Percentiles rank a stretch among this genome's conserved stretches.
Conservation (phyloP, 192 early-diverging fungal genomes). For the Rhizoclosmatium globosum region DNA sequence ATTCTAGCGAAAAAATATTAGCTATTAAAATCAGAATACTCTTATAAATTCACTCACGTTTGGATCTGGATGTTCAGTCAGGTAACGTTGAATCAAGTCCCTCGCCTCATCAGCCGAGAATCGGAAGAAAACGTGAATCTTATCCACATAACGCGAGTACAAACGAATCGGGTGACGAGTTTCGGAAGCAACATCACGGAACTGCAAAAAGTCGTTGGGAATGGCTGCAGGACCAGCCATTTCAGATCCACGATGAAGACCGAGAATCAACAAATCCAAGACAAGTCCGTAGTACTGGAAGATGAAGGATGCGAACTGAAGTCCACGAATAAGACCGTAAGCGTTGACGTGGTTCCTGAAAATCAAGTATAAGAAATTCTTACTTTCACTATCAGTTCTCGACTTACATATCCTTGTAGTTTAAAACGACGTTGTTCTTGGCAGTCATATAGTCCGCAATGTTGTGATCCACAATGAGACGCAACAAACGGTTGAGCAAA, state of each 20-base stretch:
- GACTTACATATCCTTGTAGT: constrained; percentile 95
- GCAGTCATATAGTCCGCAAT: constrained; percentile 99
- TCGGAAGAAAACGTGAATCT: constrained; percentile 92
- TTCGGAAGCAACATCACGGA: constrained; percentile 89
- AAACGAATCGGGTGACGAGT: constrained; percentile 95
- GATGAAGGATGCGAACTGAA: constrained; percentile 97
- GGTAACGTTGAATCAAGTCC: constrained; percentile 94
- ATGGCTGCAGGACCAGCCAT: constrained; percentile 93
- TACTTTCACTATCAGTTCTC: not conserved
- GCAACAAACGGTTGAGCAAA: constrained; percentile 89
- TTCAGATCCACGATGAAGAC: constrained; percentile 93
- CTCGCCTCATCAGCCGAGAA: constrained; percentile 93
- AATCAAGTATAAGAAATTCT: no score
- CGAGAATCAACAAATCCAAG: constrained; percentile 92
- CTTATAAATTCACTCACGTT: constrained; percentile 55
- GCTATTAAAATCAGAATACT: constrained; percentile 3
- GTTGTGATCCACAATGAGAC: constrained; percentile 98
- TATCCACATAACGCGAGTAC: constrained; percentile 95
- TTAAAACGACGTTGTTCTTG: constrained; percentile 98
- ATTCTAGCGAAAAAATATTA: constrained; percentile 52
- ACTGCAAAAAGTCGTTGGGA: constrained; percentile 98
- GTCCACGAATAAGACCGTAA: constrained; percentile 94
- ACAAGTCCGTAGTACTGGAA: constrained; percentile 99
- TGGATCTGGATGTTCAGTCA: constrained; percentile 98
- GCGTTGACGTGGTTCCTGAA: constrained; percentile 90